Base-by-base conservation (phyloP, 129 eudicot genomes). In the Ambrosia trifida region DNA sequence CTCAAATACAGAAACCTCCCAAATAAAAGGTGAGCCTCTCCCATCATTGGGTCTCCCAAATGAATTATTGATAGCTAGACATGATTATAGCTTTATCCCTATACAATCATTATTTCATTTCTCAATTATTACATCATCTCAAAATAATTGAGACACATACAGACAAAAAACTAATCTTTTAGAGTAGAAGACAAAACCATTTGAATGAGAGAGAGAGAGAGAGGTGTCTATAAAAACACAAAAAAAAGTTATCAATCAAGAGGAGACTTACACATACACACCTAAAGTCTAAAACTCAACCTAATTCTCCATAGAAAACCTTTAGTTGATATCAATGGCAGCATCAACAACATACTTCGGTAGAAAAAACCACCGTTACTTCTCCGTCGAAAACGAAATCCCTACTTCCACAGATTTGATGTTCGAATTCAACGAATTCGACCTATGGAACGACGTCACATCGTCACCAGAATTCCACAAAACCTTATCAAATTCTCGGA, bases 381-480 rank as follows among this genome's bases (percentile, higher is more conserved):
- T 88, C 32, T 54, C 86, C 14, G 64, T 54, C 78, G 81, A 82
- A 33, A 53, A 44, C 35, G 11, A 72, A n/a, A 49, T 32, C 32
- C 73, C 84, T 33, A n/a, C 61, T 64, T 66, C 46, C 2, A 45
- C 80, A 2, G 82, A 74, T 18, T 18, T 86, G 64, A 66, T 79
- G 74, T 82, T 85, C 38, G 89, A 90, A 85, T 79, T 90, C 62
- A 83, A 90, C 62, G 95, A 90, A 59, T 87, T 94, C 9, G 95
- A 90, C 20, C 40, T 90, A 4, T 90, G 89, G 86, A 87, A 65
- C 78, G 78, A 65, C 78, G 78, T 84, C 19, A 64, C 88, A 16
- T 63, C 77, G 46, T 87, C 97, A 40, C 95, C 95, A 72, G 95
- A 85, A 64, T 50, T 64, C 2, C 85, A 83, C 3, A 83, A 77